These are phyloP conservation scores for Mycosphaerella arachidis DNA, from an alignment of 2,329 filamentous ascomycete genomes.

Conservation along the genomic window DNA sequence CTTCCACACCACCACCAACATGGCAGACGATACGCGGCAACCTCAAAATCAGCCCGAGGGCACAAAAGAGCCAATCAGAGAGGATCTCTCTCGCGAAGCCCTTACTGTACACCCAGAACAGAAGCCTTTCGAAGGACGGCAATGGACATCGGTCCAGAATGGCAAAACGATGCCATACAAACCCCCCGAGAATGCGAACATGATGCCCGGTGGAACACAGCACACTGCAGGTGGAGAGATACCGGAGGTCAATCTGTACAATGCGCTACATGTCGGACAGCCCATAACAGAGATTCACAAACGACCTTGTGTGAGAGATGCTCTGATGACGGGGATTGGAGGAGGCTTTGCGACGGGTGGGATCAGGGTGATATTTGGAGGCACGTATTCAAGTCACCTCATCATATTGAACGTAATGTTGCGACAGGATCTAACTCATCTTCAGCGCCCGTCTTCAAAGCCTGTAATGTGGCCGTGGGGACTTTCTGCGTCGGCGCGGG, in stretches of 20 bases:
- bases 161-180: slow-evolving; percentile 23
- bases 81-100: slow-evolving; percentile 28
- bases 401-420: no score
- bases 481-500: slow-evolving; percentile 67
- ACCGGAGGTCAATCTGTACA: slow-evolving; percentile 48
- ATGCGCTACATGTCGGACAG: slow-evolving; percentile 61
- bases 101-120: slow-evolving; percentile 30
- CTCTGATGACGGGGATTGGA: slow-evolving; percentile 76
- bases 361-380: slow-evolving; percentile 67
- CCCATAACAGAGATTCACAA: slow-evolving; percentile 72
- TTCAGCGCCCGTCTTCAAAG: slow-evolving; percentile 57
- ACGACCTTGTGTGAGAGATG: slow-evolving; percentile 77
- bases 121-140: slow-evolving; percentile 32
- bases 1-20: slow-evolving; percentile 23
- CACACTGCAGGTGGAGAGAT: slow-evolving; percentile 61
- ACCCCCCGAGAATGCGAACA: slow-evolving; percentile 47
- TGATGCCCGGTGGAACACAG: slow-evolving; percentile 53
- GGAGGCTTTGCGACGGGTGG: slow-evolving; percentile 72
- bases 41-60: slow-evolving; percentile 1
- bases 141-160: slow-evolving; percentile 28
- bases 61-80: slow-evolving; percentile 4
- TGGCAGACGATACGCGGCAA: slow-evolving; percentile 46
- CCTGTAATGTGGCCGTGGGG: slow-evolving; percentile 82
- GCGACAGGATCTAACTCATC: slow-evolving; percentile 15
- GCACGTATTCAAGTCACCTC: slow-evolving; percentile 45